Evolutionary conservation across 164 flowering plant species (phyloP), one percentile per base, ranked within the genome.

Genomic region (Nymphaea thermarum): DNA sequence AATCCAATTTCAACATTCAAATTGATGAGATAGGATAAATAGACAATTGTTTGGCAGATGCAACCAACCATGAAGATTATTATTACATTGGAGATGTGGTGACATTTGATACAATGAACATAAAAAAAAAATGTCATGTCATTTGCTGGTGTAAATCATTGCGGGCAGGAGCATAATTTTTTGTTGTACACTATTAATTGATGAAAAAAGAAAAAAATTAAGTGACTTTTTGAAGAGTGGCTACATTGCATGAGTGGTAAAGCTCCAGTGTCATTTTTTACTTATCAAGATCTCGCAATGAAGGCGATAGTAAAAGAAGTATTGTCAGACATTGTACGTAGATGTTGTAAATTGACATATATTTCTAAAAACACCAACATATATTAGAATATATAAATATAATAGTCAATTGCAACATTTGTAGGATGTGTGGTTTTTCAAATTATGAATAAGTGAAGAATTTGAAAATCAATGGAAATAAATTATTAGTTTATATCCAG

Each of bases 181-280:
- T 55, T 57, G 71, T 42, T 47, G 57, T 55, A 42, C 51, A 16
- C 45, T 67, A 8, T 43, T 67, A 55, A 16, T 67, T 60, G 66
- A 67, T 63, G 74, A 51, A 43, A 53, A 45, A 63, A 36, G 10
- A 66, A 43, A 17, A 17, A 66, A n/a, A 67, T 67, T 63, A 57
- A n/a, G 43, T 67, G 70, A 67, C 43, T 67, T 18, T 72, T 72
- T 43, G 53, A 67, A 55, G 64, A 51, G 5, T 67, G 70, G 70
- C 5, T 72, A 16, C 15, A 25, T 15, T 65, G 66, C 62, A 63
- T 72, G 70, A n/a, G 47, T 62, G 74, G 74, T 15, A 17, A 17
- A 16, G 67, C 61, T 43, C 71, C 67, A 25, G 62, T 42, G 4
- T 18, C 74, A 42, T 62, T 72, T 25, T 67, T 72, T 57, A 72